Evolutionary conservation across 345 rosid species (phyloP), one percentile per base, ranked within the genome.

Genomic region (Bruguiera gymnorhiza): DNA sequence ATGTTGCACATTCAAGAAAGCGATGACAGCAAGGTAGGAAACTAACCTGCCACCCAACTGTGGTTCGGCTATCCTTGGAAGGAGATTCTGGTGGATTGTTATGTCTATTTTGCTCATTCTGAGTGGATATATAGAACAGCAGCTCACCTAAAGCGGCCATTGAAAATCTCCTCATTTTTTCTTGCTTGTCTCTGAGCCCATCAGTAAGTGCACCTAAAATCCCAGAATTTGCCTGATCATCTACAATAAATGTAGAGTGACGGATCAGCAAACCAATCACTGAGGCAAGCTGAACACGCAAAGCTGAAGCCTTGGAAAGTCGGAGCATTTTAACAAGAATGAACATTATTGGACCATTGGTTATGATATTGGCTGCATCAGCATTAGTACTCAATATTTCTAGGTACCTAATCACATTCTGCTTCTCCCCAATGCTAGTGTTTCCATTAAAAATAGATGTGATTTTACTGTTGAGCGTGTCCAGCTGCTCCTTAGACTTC

Each of bases 111-210:
- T 90, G 89, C 71, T 95, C 97, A 75, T 82, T 92, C 80, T 88
- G 99, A 21, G 99, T 90, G 76, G 99, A 92, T 70, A 95, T 85
- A 77, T 95, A 95, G 83, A 92, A 95, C 68, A 95, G 78, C 84
- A 95, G 73, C 81, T 95, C 99, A 60, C 99, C 99, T 75, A 95
- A 80, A 80, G 99, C 97, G 53, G 97, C 99, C 99, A 95, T 90
- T 21, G 90, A 90, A 73, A 95, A 92, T 78, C 98, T 83, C 79
- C 99, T 85, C 56, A 92, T 92, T 78, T 92, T 95, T 76, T 95
- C 99, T 78, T 92, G 97, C 79, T 82, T 86, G 85, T 90, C 96
- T 69, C 97, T 85, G 9, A 95, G 94, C 79, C 96, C 96, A 82
- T 86, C 92, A 36, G 92, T 85, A 65, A 95, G 91, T 60, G 97